Base-by-base conservation (phyloP, 1,139 yeast genomes). In the Eremothecium sinecaudum region DNA sequence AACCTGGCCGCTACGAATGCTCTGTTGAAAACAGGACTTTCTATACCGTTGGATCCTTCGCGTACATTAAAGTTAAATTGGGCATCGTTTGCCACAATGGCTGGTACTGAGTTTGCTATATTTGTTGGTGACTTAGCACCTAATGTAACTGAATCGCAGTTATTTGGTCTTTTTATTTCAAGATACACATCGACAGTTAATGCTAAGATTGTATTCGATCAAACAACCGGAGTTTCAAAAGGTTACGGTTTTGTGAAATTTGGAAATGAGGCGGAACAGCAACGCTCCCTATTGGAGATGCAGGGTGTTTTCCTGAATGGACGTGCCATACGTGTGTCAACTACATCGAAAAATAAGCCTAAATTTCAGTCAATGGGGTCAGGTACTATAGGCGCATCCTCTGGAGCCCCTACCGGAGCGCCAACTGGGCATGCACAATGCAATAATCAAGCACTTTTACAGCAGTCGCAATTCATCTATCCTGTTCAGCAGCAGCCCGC, bases 41-140 rank as follows among this genome's bases (percentile, higher is more conserved):
- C 68, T 36, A 67, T 79, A 32, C 86, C 86, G 5, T 71, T 73
- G 45, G 76, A 75, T 27, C 40, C 47, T 24, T 71, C 74, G 49
- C 73, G 72, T 50, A 65, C 68, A 43, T 74, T 79, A 53, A 66
- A 80, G 45, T 63, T 79, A 37, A 79, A 79, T 50, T 79, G 90
- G 90, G 81, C 82, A 3, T 68, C 79, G 29, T 77, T 81, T 19
- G 78, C 79, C 9, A 72, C 76, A 3, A 24, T 38, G 11, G 38
- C 39, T 9, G 43, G 59, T 11, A 37, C 44, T 6, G 83, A 76
- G 46, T 73, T 53, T 46, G 75, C 86, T 1, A 59, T 79, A 24
- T 79, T 79, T 61, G 87, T 79, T n/a, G 90, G 90, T 27, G 87
- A 79, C 55, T 61, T 79, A 43, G 74, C 83, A 2, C 83, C 82